Conservation (phyloP, 768 basidiomycete genomes). For the Auricularia auricula-judae region DNA sequence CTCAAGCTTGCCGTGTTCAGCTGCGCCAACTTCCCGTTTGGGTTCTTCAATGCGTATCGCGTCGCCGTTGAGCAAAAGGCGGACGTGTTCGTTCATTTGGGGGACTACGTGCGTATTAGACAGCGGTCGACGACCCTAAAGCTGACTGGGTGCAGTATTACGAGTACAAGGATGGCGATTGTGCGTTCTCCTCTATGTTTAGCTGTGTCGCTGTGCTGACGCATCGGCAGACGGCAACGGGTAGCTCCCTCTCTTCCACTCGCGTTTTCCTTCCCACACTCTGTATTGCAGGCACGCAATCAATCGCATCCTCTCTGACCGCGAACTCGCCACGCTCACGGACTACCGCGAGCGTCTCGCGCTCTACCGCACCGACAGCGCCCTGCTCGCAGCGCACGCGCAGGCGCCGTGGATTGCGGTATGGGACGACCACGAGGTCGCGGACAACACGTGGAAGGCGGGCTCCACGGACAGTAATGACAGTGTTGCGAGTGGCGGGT, state of each 20-base stretch:
- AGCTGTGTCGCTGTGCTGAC: not conserved
- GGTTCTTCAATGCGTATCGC: conserved; percentile 13
- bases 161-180: not conserved
- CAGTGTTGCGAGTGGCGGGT: conserved; percentile 28
- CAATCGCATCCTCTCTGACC: conserved; percentile 37
- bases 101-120: not conserved
- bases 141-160: not conserved
- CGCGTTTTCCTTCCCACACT: too few species aligned
- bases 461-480: conserved; percentile 47
- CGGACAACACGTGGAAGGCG: conserved; percentile 47
- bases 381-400: conserved; percentile 37
- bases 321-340: conserved; percentile 44
- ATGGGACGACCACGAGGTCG: conserved; percentile 36
- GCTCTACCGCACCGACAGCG: conserved; percentile 42
- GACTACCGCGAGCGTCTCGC: conserved; percentile 44
- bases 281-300: conserved; percentile 27
- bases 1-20: conserved; percentile 15
- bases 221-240: not conserved
- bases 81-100: not conserved
- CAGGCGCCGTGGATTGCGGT: conserved; percentile 44
- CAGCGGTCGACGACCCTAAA: not conserved
- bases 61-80: not conserved
- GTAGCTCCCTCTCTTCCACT: too few species aligned
- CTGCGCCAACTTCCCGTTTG: conserved; percentile 16
- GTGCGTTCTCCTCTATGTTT: not conserved